These are phyloP conservation scores for Metschnikowia drakensbergensis DNA, from an alignment of 805 yeast genomes.

Conservation along the genomic window DNA sequence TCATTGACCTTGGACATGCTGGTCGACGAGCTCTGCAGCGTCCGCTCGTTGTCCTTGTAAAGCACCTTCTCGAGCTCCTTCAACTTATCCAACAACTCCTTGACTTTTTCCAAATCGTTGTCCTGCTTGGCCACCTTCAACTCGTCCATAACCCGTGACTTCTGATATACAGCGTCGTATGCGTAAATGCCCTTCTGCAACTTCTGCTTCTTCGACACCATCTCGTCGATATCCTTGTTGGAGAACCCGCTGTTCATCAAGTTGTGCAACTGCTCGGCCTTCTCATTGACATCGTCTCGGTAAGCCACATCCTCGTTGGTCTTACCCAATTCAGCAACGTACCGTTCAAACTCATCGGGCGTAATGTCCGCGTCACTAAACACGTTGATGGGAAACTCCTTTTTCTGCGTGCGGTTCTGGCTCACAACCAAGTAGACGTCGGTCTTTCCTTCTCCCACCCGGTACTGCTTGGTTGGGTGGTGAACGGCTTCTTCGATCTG, in stretches of 20 bases:
- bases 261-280: slow-evolving; percentile 55
- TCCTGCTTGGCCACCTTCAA: slow-evolving; percentile 69
- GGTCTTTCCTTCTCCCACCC: slow-evolving; percentile 40
- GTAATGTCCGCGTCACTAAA: slow-evolving; percentile 77
- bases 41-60: slow-evolving; percentile 28
- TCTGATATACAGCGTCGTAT: slow-evolving; percentile 67
- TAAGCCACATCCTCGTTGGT: slow-evolving; percentile 60
- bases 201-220: slow-evolving; percentile 68
- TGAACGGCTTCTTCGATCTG: slow-evolving; percentile 63
- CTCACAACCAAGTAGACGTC: slow-evolving; percentile 63
- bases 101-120: slow-evolving; percentile 34
- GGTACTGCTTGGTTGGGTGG: slow-evolving; percentile 40
- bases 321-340: slow-evolving; percentile 55
- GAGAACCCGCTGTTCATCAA: slow-evolving; percentile 67
- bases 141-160: slow-evolving; percentile 68
- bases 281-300: slow-evolving; percentile 58
- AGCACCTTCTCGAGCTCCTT: slow-evolving; percentile 46
- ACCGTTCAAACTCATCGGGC: slow-evolving; percentile 68
- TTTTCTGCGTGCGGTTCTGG: slow-evolving; percentile 73
- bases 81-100: slow-evolving; percentile 32
- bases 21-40: slow-evolving; percentile 40
- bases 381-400: slow-evolving; percentile 69
- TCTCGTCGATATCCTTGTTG: slow-evolving; percentile 68
- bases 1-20: slow-evolving; percentile 68
- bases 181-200: slow-evolving; percentile 46